Percentiles rank a stretch among this genome's conserved stretches.
Conservation (phyloP, 306 rosid genomes). For the Chamaecrista fasciculata region DNA sequence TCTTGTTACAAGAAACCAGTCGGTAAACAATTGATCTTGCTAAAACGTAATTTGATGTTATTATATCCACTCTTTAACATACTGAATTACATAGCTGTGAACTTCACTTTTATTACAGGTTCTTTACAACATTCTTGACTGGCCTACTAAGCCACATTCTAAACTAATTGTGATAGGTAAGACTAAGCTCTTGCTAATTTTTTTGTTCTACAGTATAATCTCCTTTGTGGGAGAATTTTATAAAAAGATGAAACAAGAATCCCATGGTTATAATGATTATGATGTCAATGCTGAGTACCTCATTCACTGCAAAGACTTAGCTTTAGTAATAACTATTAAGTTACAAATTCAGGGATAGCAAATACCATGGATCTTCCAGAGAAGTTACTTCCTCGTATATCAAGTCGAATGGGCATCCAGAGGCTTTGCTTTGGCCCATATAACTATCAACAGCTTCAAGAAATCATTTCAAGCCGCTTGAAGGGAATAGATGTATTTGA, state of each 20-base stretch:
- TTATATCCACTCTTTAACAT: constrained; percentile 6
- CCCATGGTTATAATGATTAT: constrained; percentile 8
- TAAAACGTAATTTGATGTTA: constrained; percentile 23
- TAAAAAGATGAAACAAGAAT: not conserved
- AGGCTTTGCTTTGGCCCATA: constrained; percentile 97
- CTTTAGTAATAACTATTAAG: constrained; percentile 22
- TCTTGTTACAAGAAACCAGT: constrained; percentile 95
- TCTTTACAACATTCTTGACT: constrained; percentile 90
- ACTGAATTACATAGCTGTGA: constrained; percentile 1
- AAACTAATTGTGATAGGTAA: constrained; percentile 87
- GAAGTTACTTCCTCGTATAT: constrained; percentile 97
- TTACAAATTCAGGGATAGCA: constrained; percentile 73
- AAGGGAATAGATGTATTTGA: constrained; percentile 86
- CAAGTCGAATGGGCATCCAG: constrained; percentile 97
- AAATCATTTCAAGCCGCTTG: constrained; percentile 83
- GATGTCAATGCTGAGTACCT: constrained; percentile 27
- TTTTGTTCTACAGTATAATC: constrained; percentile 8
- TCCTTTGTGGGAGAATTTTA: constrained; percentile 11
- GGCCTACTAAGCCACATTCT: constrained; percentile 95
- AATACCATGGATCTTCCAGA: constrained; percentile 99
- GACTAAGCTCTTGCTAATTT: not conserved
- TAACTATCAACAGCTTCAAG: constrained; percentile 89
- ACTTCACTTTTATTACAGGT: constrained; percentile 48
- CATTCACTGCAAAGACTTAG: constrained; percentile 21
- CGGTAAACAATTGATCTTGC: constrained; percentile 51